These are phyloP conservation scores for Neurospora sp. DNA, from an alignment of 495 filamentous ascomycete species.

Conservation along the genomic window DNA sequence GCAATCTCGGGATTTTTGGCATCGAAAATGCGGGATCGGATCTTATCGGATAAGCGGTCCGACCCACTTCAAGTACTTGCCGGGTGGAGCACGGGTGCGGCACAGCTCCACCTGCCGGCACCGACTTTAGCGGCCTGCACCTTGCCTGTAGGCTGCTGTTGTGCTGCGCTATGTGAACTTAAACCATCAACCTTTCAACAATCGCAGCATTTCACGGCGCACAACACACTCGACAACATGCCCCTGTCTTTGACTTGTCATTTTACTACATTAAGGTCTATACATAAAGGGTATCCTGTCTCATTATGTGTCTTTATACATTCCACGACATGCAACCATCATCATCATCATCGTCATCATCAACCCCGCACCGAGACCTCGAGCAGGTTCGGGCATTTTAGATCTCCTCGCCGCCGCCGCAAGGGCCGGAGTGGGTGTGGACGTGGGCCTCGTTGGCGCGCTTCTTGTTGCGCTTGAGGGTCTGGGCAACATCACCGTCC, in stretches of 20 bases:
- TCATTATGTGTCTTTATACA: background rate
- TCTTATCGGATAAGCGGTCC: background rate
- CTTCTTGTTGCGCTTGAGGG: constrained; percentile 4
- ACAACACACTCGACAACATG: background rate
- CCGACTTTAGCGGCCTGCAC: background rate
- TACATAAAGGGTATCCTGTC: background rate
- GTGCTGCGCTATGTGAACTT: background rate
- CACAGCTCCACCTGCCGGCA: background rate
- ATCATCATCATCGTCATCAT: background rate
- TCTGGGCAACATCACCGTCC: constrained; percentile 8
- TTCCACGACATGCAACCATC: background rate
- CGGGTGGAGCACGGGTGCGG: background rate
- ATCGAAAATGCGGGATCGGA: no score
- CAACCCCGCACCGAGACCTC: background rate
- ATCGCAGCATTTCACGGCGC: background rate
- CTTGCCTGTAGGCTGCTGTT: background rate
- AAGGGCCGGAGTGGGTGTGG: constrained; percentile 7
- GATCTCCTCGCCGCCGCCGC: constrained; percentile 8
- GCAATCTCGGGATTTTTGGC: no score
- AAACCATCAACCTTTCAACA: background rate
- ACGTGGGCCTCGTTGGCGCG: background rate
- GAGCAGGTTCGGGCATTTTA: background rate
- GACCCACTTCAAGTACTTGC: background rate
- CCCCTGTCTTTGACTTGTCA: background rate
- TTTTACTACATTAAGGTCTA: background rate